These are phyloP conservation scores for Rehmannia glutinosa DNA, from an alignment of 257 asterid species.

Conservation along the genomic window DNA sequence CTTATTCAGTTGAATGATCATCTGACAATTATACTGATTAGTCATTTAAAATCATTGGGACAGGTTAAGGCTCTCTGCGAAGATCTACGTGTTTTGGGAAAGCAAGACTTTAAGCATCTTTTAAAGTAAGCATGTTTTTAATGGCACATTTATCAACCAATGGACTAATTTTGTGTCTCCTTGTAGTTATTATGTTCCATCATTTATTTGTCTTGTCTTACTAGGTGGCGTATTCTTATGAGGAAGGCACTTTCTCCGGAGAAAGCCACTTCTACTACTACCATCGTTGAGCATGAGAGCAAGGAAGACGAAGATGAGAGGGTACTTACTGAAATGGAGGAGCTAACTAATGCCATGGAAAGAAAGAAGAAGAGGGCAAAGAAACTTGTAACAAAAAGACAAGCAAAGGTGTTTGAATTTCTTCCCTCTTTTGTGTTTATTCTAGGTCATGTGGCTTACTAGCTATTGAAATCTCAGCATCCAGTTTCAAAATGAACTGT, in stretches of 20 bases:
- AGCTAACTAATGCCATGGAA: slow-evolving; percentile 71
- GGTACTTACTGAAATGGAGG: slow-evolving; percentile 81
- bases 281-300: slow-evolving; percentile 35
- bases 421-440: neutral
- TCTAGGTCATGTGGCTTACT: no score
- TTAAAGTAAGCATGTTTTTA: slow-evolving; percentile 48
- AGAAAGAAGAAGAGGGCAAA: slow-evolving; percentile 74
- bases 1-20: neutral
- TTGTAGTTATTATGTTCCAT: neutral
- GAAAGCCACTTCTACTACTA: slow-evolving; percentile 38
- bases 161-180: neutral
- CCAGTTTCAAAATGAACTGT: no score
- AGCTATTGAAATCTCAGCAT: no score
- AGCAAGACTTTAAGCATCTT: slow-evolving; percentile 87
- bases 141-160: no score
- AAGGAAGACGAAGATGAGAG: slow-evolving; percentile 71
- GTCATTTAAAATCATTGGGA: slow-evolving; percentile 6
- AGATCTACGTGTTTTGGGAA: slow-evolving; percentile 79
- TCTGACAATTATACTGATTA: neutral
- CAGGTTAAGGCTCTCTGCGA: slow-evolving; percentile 88
- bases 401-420: slow-evolving; percentile 56
- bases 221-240: slow-evolving; percentile 79
- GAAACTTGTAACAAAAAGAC: slow-evolving; percentile 65
- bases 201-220: slow-evolving; percentile 11
- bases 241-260: slow-evolving; percentile 83